A percentile compares a stretch with the other conserved stretches of the same genome.
phyloP scores from a whole-genome alignment of 306 rosid species.

The Cyamopsis tetragonoloba region DNA sequence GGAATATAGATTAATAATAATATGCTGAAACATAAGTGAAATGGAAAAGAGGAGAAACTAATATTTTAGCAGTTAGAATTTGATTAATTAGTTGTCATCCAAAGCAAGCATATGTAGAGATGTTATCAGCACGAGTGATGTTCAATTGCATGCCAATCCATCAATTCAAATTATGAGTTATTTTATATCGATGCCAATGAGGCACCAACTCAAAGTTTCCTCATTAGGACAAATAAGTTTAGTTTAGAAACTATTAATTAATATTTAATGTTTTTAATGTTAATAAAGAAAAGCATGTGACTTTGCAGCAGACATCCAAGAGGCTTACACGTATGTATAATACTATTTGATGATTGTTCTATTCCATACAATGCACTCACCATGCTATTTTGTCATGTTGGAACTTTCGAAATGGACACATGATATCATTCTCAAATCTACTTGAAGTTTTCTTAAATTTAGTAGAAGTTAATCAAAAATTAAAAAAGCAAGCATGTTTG shows the following conservation, averaged over 20 bases:
- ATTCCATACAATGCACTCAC: not conserved
- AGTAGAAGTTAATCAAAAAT: too few relatives aligned
- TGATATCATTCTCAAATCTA: not conserved
- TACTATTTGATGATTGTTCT: not conserved
- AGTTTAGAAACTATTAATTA: not conserved
- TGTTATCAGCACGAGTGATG: not conserved
- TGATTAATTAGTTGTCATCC: not conserved
- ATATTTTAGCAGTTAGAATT: not conserved
- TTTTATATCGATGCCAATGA: not conserved
- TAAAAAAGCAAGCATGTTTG: too few relatives aligned
- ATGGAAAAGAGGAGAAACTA: not conserved
- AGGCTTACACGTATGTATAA: not conserved
- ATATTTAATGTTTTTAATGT: too few relatives aligned
- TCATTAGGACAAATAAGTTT: not conserved
- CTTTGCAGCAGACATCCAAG: not conserved
- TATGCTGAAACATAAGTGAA: not conserved
- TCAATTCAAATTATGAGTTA: not conserved
- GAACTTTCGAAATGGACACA: not conserved
- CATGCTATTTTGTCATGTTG: not conserved
- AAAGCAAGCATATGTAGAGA: not conserved
- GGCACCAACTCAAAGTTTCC: constrained; percentile 1
- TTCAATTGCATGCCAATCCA: not conserved
- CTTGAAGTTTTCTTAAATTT: too few relatives aligned
- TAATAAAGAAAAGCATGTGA: not conserved
- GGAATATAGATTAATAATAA: not conserved